A percentile compares a stretch with the other conserved stretches of the same genome.
Evolutionary conservation across 176 grass and related monocot genomes (phyloP).

Genomic region (Oryza punctata): DNA sequence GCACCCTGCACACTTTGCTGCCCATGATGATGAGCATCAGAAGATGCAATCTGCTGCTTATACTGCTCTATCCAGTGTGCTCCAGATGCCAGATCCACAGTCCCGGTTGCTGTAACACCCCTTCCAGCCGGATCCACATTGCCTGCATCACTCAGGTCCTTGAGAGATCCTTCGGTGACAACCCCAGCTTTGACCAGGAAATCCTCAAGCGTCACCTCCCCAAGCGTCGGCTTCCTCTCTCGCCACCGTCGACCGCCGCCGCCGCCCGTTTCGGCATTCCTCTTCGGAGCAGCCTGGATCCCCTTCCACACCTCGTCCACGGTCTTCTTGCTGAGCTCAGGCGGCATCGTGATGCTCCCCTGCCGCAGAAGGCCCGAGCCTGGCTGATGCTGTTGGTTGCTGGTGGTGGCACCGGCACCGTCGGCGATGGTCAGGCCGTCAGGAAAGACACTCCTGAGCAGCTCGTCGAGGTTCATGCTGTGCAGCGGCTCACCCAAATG

Average conservation of each 20-base stretch:
- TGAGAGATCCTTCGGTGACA: conserved; percentile 49
- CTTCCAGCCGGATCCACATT: conserved; percentile 30
- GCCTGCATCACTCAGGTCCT: conserved; percentile 37
- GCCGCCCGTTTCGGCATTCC: neutral
- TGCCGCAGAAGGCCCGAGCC: conserved; percentile 54
- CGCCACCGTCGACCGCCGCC: neutral
- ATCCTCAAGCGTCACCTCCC: conserved; percentile 95
- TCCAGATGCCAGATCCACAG: conserved; percentile 8
- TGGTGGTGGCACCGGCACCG: neutral
- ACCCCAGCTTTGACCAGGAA: conserved; percentile 93
- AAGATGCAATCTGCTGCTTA: conserved; percentile 48
- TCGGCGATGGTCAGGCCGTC: conserved; percentile 41
- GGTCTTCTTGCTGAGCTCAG: conserved; percentile 81
- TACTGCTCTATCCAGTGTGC: conserved; percentile 53
- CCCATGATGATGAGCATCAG: conserved; percentile 32
- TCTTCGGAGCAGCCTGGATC: conserved; percentile 56
- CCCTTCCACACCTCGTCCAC: conserved; percentile 95
- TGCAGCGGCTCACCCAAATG: conserved; percentile 75
- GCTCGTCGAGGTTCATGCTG: conserved; percentile 97
- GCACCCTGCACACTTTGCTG: conserved; percentile 35
- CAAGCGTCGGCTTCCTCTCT: conserved; percentile 63
- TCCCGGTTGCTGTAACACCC: neutral
- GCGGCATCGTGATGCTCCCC: conserved; percentile 81
- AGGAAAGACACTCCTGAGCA: conserved; percentile 75
- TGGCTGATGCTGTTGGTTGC: conserved; percentile 33